These are phyloP conservation scores for Sicyos baderoa DNA, from an alignment of 306 rosid genomes.

Conservation along the genomic window DNA sequence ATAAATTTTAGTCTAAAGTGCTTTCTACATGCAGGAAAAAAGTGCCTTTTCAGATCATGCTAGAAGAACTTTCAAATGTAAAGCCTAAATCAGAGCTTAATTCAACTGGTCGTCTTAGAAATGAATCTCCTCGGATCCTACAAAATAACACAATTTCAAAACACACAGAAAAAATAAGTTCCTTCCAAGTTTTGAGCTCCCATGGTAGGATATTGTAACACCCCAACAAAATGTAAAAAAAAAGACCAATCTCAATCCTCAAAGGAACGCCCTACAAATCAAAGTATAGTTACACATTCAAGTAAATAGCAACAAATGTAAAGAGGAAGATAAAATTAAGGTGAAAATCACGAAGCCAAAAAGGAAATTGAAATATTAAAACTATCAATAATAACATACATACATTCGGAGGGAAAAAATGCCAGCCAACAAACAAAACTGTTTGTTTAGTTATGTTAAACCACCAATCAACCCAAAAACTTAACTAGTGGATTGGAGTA, in stretches of 20 bases:
- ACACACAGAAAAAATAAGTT: too few species aligned
- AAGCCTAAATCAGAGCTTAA: too few species aligned
- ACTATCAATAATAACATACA: not conserved
- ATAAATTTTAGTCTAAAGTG: too few species aligned
- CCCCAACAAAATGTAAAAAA: too few species aligned
- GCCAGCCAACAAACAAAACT: not conserved
- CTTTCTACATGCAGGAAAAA: too few species aligned
- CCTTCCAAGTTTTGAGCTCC: too few species aligned
- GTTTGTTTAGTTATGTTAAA: too few species aligned
- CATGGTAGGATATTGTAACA: too few species aligned
- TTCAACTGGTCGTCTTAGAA: constrained; percentile 43
- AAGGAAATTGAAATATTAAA: not conserved
- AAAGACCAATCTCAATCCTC: constrained; percentile 93
- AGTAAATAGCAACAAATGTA: not conserved
- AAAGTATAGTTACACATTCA: constrained; percentile 9
- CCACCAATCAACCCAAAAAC: not conserved
- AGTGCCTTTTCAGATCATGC: too few species aligned
- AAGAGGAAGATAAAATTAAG: not conserved
- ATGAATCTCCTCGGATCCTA: constrained; percentile 1
- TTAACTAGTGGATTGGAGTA: too few species aligned
- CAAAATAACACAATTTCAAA: not conserved
- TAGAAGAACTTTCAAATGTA: too few species aligned
- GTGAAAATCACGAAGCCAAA: not conserved
- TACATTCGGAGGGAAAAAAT: constrained; percentile 21
- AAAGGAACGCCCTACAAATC: constrained; percentile 84